These are phyloP conservation scores for Blastosporella zonata DNA, from an alignment of 1,284 basidiomycete species.

Conservation along the genomic window DNA sequence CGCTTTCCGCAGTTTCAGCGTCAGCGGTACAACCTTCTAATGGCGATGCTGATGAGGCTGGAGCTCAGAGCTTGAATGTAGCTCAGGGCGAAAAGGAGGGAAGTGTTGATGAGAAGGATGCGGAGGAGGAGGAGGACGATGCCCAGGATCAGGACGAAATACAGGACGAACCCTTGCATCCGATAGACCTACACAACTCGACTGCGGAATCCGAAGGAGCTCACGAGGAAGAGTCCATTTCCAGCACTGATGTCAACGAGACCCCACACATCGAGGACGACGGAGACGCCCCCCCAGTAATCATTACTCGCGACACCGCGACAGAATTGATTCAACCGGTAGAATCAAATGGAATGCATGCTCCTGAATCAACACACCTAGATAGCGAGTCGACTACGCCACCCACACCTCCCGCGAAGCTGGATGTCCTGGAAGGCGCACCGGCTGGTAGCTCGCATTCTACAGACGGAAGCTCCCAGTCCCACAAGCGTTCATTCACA, in stretches of 20 bases:
- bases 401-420: conserved; percentile 20
- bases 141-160: not conserved
- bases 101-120: not conserved
- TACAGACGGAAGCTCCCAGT: conserved; percentile 5
- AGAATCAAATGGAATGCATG: conserved; percentile 2
- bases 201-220: conserved; percentile 1
- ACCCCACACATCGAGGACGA: not conserved
- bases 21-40: not conserved
- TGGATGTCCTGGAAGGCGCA: conserved; percentile 6
- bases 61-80: not conserved
- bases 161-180: conserved; percentile 1
- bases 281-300: not conserved
- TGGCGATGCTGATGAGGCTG: not conserved
- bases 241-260: not conserved
- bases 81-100: too few relatives aligned
- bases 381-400: conserved; percentile 10
- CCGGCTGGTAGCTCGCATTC: conserved; percentile 4
- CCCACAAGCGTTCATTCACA: conserved; percentile 61
- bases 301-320: not conserved
- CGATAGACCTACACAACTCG: not conserved
- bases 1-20: conserved; percentile 3
- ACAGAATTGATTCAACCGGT: conserved; percentile 3
- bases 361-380: not conserved
- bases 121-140: not conserved
- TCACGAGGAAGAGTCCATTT: not conserved